Percentiles rank a stretch among this genome's conserved stretches.
These are phyloP conservation scores for Mortierella hygrophila DNA, from an alignment of 192 early-diverging fungal genomes.

Conservation along the genomic window DNA sequence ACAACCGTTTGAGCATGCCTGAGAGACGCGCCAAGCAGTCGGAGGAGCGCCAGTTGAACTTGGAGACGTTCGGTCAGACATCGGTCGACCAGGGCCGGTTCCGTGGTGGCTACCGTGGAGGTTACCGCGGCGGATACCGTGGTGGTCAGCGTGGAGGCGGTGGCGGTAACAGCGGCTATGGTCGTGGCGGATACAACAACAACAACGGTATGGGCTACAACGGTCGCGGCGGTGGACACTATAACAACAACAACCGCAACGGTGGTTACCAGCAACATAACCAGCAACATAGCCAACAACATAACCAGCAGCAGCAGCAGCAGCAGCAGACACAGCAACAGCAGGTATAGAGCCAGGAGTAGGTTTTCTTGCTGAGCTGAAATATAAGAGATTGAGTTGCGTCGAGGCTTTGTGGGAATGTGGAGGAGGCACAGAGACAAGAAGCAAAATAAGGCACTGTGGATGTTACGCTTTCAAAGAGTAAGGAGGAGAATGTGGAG, in stretches of 20 bases:
- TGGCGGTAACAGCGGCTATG: slow-evolving; percentile 57
- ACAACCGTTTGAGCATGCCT: slow-evolving; percentile 63
- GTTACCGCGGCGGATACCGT: slow-evolving; percentile 61
- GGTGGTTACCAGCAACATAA: slow-evolving; percentile 28
- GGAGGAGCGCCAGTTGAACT: slow-evolving; percentile 91
- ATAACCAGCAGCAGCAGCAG: too few species aligned
- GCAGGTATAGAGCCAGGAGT: slow-evolving; percentile 38
- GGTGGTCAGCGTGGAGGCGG: slow-evolving; percentile 60
- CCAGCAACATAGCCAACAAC: slow-evolving; percentile 22
- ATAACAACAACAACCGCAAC: slow-evolving; percentile 41
- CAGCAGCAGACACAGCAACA: slow-evolving; percentile 49
- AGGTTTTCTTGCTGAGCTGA: neutral
- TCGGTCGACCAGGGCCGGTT: slow-evolving; percentile 75
- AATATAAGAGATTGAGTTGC: neutral
- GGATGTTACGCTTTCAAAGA: too few species aligned
- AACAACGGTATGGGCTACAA: slow-evolving; percentile 45
- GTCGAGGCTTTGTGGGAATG: neutral
- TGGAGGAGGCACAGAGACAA: neutral
- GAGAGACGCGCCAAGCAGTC: slow-evolving; percentile 83
- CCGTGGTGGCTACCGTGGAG: slow-evolving; percentile 70
- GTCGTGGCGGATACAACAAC: slow-evolving; percentile 60
- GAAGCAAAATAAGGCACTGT: too few species aligned
- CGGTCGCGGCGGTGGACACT: slow-evolving; percentile 49
- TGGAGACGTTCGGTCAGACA: slow-evolving; percentile 97
- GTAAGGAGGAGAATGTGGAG: too few species aligned